These are phyloP conservation scores for Phycomyces nitens DNA, from an alignment of 192 early-diverging fungal genomes.

Conservation along the genomic window DNA sequence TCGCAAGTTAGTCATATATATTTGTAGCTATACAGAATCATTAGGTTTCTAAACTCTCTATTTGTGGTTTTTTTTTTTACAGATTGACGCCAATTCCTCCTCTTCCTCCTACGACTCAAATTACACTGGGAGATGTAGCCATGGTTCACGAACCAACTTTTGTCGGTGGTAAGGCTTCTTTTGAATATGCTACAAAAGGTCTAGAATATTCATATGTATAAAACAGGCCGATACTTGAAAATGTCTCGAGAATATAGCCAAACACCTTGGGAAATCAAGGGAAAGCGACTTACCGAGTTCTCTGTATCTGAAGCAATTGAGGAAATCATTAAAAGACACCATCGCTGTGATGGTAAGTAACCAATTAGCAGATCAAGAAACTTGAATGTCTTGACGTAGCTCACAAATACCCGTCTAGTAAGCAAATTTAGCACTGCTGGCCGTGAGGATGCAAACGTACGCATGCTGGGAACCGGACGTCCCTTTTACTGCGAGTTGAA, in stretches of 20 bases:
- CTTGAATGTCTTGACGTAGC: background rate
- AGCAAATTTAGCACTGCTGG: slow-evolving; percentile 84
- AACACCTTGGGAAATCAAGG: slow-evolving; percentile 78
- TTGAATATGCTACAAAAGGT: too few relatives aligned
- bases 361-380: background rate
- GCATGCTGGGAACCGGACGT: slow-evolving; percentile 88
- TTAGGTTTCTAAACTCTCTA: too few relatives aligned
- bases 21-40: too few relatives aligned
- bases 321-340: slow-evolving; percentile 49
- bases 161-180: slow-evolving; percentile 46
- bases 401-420: slow-evolving; percentile 11
- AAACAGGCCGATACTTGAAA: slow-evolving; percentile 65
- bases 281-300: slow-evolving; percentile 61
- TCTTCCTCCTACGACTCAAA: background rate
- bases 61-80: too few relatives aligned
- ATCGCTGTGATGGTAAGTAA: slow-evolving; percentile 54
- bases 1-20: slow-evolving; percentile 31
- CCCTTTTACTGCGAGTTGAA: slow-evolving; percentile 89
- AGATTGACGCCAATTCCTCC: slow-evolving; percentile 22
- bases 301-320: slow-evolving; percentile 82
- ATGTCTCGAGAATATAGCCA: slow-evolving; percentile 75
- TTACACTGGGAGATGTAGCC: slow-evolving; percentile 32
- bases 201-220: background rate
- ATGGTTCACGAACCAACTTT: slow-evolving; percentile 53
- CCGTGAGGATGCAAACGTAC: slow-evolving; percentile 91